These are phyloP conservation scores for Ascoidea rubescens DNA, from an alignment of 805 yeast genomes.

Conservation along the genomic window DNA sequence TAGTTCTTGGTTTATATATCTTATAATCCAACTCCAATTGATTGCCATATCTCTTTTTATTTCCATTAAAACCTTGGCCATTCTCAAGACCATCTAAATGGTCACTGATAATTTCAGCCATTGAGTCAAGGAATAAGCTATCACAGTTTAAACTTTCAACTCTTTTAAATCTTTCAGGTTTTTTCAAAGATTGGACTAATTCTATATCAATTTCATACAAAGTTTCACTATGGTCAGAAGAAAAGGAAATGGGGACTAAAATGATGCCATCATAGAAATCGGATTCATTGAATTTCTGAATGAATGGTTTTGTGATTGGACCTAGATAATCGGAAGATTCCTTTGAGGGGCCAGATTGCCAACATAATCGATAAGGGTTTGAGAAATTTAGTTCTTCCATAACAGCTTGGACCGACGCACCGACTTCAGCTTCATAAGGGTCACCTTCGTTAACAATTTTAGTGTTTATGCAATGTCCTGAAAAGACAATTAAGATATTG, in stretches of 20 bases:
- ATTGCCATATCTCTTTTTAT: conserved; percentile 42
- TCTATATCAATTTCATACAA: conserved; percentile 88
- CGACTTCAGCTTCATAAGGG: conserved; percentile 96
- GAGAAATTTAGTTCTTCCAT: conserved; percentile 73
- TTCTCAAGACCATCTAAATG: conserved; percentile 36
- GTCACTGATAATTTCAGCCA: conserved; percentile 67
- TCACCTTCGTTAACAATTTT: conserved; percentile 88
- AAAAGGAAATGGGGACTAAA: conserved; percentile 89
- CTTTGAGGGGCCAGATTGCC: conserved; percentile 93
- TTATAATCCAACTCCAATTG: conserved; percentile 60
- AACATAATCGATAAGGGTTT: conserved; percentile 84
- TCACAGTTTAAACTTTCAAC: conserved; percentile 86
- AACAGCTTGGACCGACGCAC: conserved; percentile 81
- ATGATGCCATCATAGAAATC: conserved; percentile 56
- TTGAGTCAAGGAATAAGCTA: conserved; percentile 62
- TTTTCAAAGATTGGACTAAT: conserved; percentile 52
- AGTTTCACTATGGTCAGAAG: conserved; percentile 96
- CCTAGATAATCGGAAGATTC: conserved; percentile 70
- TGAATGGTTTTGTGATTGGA: conserved; percentile 73
- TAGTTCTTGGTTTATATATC: conserved; percentile 34
- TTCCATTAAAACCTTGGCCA: conserved; percentile 3
- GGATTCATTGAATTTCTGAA: conserved; percentile 37
- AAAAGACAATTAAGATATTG: conserved; percentile 65
- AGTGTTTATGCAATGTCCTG: conserved; percentile 97
- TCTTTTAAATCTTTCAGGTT: conserved; percentile 62